Evolutionary conservation across 2,329 filamentous ascomycete species (phyloP).

Genomic region (Pseudogymnoascus sp.): DNA sequence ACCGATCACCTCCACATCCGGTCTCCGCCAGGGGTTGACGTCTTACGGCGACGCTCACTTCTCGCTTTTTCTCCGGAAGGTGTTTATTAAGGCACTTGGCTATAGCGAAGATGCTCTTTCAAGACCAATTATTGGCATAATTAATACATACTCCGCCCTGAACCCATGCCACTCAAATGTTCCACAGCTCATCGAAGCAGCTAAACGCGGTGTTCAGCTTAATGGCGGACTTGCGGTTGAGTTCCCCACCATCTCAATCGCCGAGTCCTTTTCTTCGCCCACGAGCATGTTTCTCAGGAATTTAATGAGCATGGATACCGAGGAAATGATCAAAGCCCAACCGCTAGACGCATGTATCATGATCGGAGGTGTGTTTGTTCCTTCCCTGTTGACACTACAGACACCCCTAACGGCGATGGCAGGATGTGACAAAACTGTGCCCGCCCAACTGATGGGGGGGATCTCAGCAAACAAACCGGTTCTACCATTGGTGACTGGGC

Average conservation of each 20-base stretch:
- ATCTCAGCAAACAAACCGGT: conserved; percentile 68
- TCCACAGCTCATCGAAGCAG: conserved; percentile 63
- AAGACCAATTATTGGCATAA: conserved; percentile 63
- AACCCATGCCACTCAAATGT: conserved; percentile 69
- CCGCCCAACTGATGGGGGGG: conserved; percentile 67
- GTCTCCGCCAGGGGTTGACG: conserved; percentile 56
- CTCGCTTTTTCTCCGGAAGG: conserved; percentile 65
- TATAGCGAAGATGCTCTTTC: conserved; percentile 65
- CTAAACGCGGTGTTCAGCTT: conserved; percentile 59
- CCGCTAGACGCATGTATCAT: conserved; percentile 60
- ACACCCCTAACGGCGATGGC: neutral
- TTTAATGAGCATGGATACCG: conserved; percentile 72
- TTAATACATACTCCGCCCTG: conserved; percentile 65
- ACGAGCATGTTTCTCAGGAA: conserved; percentile 71
- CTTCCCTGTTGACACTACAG: neutral
- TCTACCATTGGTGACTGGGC: conserved; percentile 60
- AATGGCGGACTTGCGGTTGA: conserved; percentile 61
- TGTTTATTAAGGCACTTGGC: conserved; percentile 69
- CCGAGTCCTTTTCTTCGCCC: conserved; percentile 60
- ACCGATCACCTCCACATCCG: conserved; percentile 42
- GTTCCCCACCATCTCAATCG: conserved; percentile 65
- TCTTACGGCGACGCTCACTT: conserved; percentile 69
- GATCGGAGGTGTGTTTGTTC: conserved; percentile 48
- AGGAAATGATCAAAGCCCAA: conserved; percentile 68
- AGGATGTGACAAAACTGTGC: conserved; percentile 69